Base-by-base conservation (phyloP, 75 land plant species). In the Adiantum capillusveneris region DNA sequence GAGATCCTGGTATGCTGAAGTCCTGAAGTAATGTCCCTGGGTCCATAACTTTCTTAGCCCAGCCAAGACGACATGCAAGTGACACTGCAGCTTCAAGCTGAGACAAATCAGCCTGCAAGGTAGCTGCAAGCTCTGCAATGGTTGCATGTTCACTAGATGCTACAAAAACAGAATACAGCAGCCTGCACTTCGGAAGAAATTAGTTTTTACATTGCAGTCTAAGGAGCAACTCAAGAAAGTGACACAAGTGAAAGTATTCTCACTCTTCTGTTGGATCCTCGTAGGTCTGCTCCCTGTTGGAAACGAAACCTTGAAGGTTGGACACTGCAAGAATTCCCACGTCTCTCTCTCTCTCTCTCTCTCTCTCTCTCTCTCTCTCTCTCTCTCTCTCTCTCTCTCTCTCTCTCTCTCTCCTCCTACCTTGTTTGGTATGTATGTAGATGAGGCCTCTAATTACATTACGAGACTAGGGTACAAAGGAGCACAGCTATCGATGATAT, bases 201-300 rank as follows among this genome's bases (percentile, higher is more conserved):
- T 34, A 34, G 37, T 34, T 9, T 3, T 34, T 34, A 34, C 37
- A 34, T 3, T 5, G 9, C 37, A 34, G 7, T 34, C 9, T 9
- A 34, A 34, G 37, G 9, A 3, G 9, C 9, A 3, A 34, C 3
- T 34, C 3, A 3, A 34, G 9, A 3, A 34, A 5, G 37, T 5
- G 9, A 34, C 3, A 34, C 9, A 34, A 34, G 9, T 34, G 37
- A 34, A 34, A 5, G 50, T 55, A 56, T 11, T 17, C 87, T 76
- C 72, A 95, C 99, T 95, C 99, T 69, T 95, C 99, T 46, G 88
- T 95, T 12, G 99, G 99, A 68, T 95, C 99, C 71, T 95, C 99
- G 65, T 95, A 95, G 2, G 86, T 84, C 78, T 95, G 99, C 68
- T 95, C 91, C 62, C 88, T 68, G 64, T 95, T 95, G 18, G 99